A percentile compares a stretch with the other conserved stretches of the same genome.
Evolutionary conservation across 202 grass and related monocot species (phyloP).

Genomic region (Setaria viridis): DNA sequence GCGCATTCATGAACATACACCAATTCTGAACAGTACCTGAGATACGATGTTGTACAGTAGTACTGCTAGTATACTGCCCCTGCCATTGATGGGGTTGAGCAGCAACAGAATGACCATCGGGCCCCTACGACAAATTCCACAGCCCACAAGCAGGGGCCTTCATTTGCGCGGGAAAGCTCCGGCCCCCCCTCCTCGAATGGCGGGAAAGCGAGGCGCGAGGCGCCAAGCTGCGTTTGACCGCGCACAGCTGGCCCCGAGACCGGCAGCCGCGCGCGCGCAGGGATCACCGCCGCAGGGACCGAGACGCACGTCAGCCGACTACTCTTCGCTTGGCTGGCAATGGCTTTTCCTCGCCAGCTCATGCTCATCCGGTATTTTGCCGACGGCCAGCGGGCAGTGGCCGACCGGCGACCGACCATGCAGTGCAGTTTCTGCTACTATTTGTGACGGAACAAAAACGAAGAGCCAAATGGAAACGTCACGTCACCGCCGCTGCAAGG

Average conservation of each 20-base stretch:
- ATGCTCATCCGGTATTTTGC: background rate
- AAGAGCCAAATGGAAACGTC: constrained; percentile 23
- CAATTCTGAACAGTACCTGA: too few relatives aligned
- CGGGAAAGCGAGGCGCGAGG: constrained; percentile 45
- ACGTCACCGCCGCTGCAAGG: background rate
- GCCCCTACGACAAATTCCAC: background rate
- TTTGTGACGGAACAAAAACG: background rate
- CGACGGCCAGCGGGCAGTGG: background rate
- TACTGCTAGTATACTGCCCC: too few relatives aligned
- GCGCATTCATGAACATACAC: too few relatives aligned
- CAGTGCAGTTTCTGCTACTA: background rate
- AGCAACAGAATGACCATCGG: background rate
- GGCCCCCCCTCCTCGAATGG: background rate
- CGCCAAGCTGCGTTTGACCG: constrained; percentile 48
- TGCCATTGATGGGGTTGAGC: too few relatives aligned
- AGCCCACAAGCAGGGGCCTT: background rate
- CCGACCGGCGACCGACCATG: background rate
- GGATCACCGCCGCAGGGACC: constrained; percentile 16
- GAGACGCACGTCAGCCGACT: background rate
- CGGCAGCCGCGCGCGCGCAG: constrained; percentile 12
- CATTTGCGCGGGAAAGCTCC: constrained; percentile 54
- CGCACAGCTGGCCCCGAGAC: constrained; percentile 38
- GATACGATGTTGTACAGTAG: too few relatives aligned
- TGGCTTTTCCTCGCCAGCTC: background rate
- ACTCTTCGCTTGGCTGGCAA: background rate